Base-by-base conservation (phyloP, 495 filamentous ascomycete genomes). In the Hypomontagnella monticulosa region DNA sequence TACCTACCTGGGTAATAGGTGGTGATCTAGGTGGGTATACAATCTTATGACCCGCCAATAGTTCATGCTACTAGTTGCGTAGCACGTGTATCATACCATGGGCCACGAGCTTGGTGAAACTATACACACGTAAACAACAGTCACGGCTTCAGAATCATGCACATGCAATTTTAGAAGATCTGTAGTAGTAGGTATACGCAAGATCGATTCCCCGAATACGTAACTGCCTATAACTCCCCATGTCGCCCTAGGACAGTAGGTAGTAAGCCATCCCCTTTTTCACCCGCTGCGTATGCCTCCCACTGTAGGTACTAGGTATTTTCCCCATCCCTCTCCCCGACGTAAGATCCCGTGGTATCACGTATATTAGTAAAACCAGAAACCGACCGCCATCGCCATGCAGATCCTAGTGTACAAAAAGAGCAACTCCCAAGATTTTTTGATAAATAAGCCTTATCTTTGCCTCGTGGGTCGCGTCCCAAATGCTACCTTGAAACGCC, bases 401-500 rank as follows among this genome's bases (percentile, higher is more conserved):
- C 61, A 65, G 66, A 65, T 69, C 66, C 16, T 69, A 65, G 27
- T 69, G 51, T 69, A 69, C 66, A 66, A 61, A 61, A 61, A 47
- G 62, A 27, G 66, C 55, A 69, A 43, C 54, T 65, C 61, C 41
- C 10, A 50, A 30, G 49, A 51, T 59, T 33, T 33, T 36, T 14
- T 14, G 12, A 44, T 48, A 51, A 30, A 63, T 42, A 62, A 59
- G 65, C 65, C 65, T 63, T 68, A 63, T 68, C 59, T 68, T 57
- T 60, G 59, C 54, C 65, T 63, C 59, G 65, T 63, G 57, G 51
- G 50, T 51, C 43, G 49, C 56, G 33, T 65, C 61, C 66, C 66
- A 57, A 46, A 69, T 69, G 61, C 55, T 37, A 65, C 66, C 66
- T 65, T 51, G 51, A 69, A 69, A 69, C 66, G 66, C 66, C 66